Conservation (phyloP, 306 rosid genomes). For the Phaseolus lunatus region DNA sequence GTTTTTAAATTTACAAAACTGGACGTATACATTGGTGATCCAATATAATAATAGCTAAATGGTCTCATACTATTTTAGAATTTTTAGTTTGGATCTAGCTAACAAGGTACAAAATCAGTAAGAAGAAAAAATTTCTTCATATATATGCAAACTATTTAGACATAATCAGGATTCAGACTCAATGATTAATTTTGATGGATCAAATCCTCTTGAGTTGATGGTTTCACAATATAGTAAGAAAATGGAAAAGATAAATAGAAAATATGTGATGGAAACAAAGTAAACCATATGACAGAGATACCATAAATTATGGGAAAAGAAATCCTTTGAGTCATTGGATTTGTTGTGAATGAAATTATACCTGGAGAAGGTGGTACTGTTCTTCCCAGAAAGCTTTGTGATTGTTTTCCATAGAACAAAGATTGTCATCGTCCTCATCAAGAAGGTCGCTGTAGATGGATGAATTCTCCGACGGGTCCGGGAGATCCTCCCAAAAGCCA, state of each 20-base stretch:
- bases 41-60: too few species aligned
- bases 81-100: not conserved
- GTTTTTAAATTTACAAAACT: too few species aligned
- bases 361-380: constrained; percentile 72
- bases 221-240: too few species aligned
- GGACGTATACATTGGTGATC: too few species aligned
- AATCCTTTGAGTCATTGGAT: not conserved
- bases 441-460: constrained; percentile 44
- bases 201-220: too few species aligned
- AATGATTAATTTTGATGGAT: too few species aligned
- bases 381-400: constrained; percentile 69
- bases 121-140: not conserved
- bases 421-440: constrained; percentile 20
- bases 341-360: constrained; percentile 10
- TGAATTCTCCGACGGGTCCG: constrained; percentile 51
- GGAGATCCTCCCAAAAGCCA: constrained; percentile 61
- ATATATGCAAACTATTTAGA: too few species aligned
- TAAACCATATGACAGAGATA: too few species aligned
- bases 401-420: constrained; percentile 44
- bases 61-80: not conserved
- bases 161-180: too few species aligned
- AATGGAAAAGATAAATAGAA: too few species aligned
- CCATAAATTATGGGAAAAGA: too few species aligned
- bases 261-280: too few species aligned
- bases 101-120: not conserved